Conservation (phyloP, 257 asterid species). For the Cinchona pubescens region DNA sequence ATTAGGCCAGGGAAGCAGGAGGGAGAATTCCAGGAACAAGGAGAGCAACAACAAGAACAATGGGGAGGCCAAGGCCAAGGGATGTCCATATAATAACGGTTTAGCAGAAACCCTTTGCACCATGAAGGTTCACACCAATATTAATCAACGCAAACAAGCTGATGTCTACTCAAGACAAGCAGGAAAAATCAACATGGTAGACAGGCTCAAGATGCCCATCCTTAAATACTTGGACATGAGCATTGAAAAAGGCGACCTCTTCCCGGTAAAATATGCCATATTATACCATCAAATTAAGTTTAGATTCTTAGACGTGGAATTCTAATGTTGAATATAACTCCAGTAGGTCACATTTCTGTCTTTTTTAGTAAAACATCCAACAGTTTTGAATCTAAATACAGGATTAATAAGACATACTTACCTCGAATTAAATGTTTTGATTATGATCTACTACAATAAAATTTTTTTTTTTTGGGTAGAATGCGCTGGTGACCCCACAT, state of each 20-base stretch:
- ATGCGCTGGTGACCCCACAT: conserved; percentile 50
- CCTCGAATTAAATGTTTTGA: too few species aligned
- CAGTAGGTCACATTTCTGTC: too few species aligned
- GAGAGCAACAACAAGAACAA: conserved; percentile 4
- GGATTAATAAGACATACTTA: too few species aligned
- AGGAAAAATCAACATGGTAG: conserved; percentile 53
- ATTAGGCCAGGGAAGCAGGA: conserved; percentile 39
- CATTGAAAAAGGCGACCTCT: conserved; percentile 54
- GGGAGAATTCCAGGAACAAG: conserved; percentile 17
- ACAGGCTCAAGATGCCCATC: conserved; percentile 55
- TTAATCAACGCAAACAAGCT: conserved; percentile 39
- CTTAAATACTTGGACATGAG: conserved; percentile 65
- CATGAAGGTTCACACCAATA: conserved; percentile 43
- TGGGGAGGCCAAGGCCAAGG: background rate
- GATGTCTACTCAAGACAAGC: conserved; percentile 62
- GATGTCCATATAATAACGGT: too few species aligned
- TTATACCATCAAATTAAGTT: too few species aligned
- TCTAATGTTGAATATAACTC: too few species aligned
- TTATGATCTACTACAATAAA: too few species aligned
- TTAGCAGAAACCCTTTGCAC: conserved; percentile 53
- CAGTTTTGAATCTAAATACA: too few species aligned
- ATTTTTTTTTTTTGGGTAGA: conserved; percentile 21
- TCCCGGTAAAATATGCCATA: conserved; percentile 54
- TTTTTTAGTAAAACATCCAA: too few species aligned
- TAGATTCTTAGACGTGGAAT: too few species aligned